Base-by-base conservation (phyloP, 1,139 yeast species). In the Protomyces gravidus region DNA sequence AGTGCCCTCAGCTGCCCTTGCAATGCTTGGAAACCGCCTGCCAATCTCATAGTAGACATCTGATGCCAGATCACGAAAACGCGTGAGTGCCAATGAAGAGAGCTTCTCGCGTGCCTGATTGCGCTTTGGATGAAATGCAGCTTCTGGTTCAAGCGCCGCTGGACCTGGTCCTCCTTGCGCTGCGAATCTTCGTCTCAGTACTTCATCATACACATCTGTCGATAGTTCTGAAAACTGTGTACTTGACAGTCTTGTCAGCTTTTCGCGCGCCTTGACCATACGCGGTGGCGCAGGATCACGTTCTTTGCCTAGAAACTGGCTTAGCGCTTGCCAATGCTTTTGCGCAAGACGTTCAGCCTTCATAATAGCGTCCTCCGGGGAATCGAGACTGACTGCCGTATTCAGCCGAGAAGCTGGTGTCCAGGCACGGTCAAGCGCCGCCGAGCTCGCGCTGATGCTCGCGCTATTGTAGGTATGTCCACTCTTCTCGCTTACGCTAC, bases 91-190 rank as follows among this genome's bases (percentile, higher is more conserved):
- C 63, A 94, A 79, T 48, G 89, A 82, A 1, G 97, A 86, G 65
- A 94, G 78, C 72, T 90, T 92, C 70, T 88, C 90, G 67, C 99
- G 80, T 2, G 98, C 98, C 72, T 89, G 96, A 71, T 94, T 94
- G 68, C 98, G 80, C 70, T 89, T 90, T 36, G 95, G 94, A 70
- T 94, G 98, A 73, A 89, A 89, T 2, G 79, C 75, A n/a, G 81
- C 77, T 69, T 80, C 80, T 3, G 95, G 90, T 55, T 83, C 77
- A 62, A 88, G 75, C 61, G 70, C 61, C 62, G 65, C 5, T 15
- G 42, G 48, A 21, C 56, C 45, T 19, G 42, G 48, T 25, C 56
- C 45, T 5, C 50, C 60, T 15, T 45, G 51, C 30, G 61, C 59
- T 13, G 50, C 48, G 30, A 48, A 45, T 23, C 60, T 79, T 64